Evolutionary conservation across 2,329 filamentous ascomycete species (phyloP), one percentile per base, ranked within the genome.

Genomic region (Malbranchea zuffiana): DNA sequence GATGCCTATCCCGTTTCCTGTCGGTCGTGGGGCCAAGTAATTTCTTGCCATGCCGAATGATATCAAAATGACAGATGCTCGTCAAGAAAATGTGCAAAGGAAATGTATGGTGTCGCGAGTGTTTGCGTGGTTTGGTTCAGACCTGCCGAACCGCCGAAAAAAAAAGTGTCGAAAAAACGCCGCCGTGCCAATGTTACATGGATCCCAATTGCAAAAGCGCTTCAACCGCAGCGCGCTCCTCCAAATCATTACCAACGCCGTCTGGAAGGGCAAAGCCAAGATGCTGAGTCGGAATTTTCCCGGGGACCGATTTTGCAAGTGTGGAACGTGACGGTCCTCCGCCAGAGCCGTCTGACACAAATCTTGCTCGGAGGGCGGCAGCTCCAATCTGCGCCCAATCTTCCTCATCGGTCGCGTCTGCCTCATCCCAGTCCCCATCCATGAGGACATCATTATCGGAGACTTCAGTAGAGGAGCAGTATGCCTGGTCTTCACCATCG

Each of bases 321-420:
- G 56, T 53, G 7, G 59, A 59, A 20, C 54, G 45, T 13, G 61
- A 55, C 34, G 59, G 56, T 36, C 59, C 56, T 21, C 52, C 52
- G 21, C 56, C 57, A 39, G 54, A 67, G 60, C 57, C 67, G 56
- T 48, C 59, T 52, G 54, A 17, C 11, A 29, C 59, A 50, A 64
- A 65, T 64, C 62, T 73, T 60, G 69, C 78, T 62, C 87, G 78
- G 48, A 95, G 72, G 47, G 84, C 83, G 37, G 82, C 85, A 19
- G 87, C 84, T 37, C 86, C 88, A 44, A 94, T 81, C 35, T 82
- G 77, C 31, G 82, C 84, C 87, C 88, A 95, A 61, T 96, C 87
- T 61, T 96, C 88, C 55, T 95, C 85, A 55, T 96, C 90, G 16
- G 90, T 96, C 42, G 83, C 74, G 54, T 94, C 85, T 49, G 82